These are phyloP conservation scores for Pichia sp. DNA, from an alignment of 1,139 yeast genomes.

Conservation along the genomic window DNA sequence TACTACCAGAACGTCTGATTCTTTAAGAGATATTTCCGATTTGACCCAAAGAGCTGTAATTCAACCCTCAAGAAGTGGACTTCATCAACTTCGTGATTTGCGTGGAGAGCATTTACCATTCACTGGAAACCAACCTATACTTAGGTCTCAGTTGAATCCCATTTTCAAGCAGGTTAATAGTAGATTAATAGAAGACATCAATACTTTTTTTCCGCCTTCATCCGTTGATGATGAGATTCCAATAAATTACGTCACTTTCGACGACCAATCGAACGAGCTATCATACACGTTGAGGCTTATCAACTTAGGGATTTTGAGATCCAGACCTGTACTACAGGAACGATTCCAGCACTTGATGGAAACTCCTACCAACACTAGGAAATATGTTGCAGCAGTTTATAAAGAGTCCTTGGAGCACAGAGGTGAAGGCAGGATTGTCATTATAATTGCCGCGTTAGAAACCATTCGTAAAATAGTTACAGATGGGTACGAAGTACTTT, in stretches of 20 bases:
- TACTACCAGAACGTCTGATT: conserved; percentile 34
- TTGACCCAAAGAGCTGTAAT: conserved; percentile 37
- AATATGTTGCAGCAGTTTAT: conserved; percentile 23
- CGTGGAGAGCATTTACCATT: conserved; percentile 35
- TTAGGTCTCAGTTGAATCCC: conserved; percentile 62
- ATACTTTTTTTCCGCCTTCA: conserved; percentile 33
- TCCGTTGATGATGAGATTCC: conserved; percentile 39
- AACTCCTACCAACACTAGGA: conserved; percentile 20
- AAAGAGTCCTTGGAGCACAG: conserved; percentile 24
- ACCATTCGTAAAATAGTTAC: conserved; percentile 26
- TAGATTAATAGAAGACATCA: conserved; percentile 44
- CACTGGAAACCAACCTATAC: conserved; percentile 55
- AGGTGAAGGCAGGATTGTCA: conserved; percentile 29
- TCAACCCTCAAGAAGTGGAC: conserved; percentile 43
- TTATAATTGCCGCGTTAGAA: conserved; percentile 30
- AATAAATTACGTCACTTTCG: conserved; percentile 8
- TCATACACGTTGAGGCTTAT: conserved; percentile 46
- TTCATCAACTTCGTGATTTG: conserved; percentile 37
- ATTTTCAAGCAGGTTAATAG: conserved; percentile 57
- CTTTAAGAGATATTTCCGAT: conserved; percentile 35
- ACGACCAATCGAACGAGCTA: conserved; percentile 41
- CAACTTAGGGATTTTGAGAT: conserved; percentile 35
- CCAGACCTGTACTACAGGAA: conserved; percentile 22
- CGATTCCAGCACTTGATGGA: conserved; percentile 18
- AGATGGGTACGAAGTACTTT: conserved; percentile 20